Conservation (phyloP, 2,329 filamentous ascomycete genomes). For the Ophiostoma perfectum region DNA sequence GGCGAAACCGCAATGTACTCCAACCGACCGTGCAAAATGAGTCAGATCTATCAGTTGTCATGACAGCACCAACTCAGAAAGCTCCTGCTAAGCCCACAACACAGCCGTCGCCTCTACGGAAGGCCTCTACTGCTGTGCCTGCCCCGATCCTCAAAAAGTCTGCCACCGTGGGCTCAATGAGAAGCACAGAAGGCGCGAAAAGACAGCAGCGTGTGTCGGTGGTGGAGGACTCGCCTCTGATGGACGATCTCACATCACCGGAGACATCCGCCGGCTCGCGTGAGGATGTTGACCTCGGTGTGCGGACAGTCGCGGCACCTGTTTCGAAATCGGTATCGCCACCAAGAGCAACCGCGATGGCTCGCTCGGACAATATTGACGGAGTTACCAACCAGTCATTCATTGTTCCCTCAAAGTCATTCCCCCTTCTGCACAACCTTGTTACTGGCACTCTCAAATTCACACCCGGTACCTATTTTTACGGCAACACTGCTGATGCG, state of each 20-base stretch:
- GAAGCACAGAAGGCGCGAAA: neutral
- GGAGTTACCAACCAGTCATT: constrained; percentile 26
- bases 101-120: constrained; percentile 18
- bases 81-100: neutral
- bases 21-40: constrained; percentile 28
- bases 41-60: constrained; percentile 25
- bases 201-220: constrained; percentile 13
- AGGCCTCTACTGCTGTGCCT: constrained; percentile 2
- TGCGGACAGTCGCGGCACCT: constrained; percentile 14
- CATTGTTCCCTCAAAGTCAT: constrained; percentile 26
- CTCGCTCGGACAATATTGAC: constrained; percentile 16
- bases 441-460: constrained; percentile 26
- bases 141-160: constrained; percentile 14
- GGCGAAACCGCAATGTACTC: constrained; percentile 19
- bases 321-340: no score
- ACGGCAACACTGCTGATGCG: constrained; percentile 12
- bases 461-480: constrained; percentile 24
- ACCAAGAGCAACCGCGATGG: neutral
- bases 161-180: neutral
- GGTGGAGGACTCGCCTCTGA: constrained; percentile 15
- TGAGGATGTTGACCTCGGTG: constrained; percentile 19
- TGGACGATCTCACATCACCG: constrained; percentile 22
- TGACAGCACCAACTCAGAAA: constrained; percentile 18
- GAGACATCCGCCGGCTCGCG: constrained; percentile 25
- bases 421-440: constrained; percentile 27